phyloP scores from a whole-genome alignment of 2,329 filamentous ascomycete genomes.

The Whalleya microplaca region DNA sequence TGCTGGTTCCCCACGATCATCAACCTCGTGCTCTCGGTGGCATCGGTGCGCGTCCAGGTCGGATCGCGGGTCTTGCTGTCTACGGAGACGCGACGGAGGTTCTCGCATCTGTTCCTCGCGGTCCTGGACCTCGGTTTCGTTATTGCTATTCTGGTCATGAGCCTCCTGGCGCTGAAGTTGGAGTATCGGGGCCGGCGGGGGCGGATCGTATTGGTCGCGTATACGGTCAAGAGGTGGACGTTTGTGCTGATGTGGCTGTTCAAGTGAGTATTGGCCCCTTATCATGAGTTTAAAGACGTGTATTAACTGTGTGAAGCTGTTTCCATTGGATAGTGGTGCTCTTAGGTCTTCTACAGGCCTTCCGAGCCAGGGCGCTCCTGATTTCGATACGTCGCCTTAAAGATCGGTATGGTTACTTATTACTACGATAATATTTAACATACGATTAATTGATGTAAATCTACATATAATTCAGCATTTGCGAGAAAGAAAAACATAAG shows the following conservation, averaged over 20 bases:
- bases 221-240: not conserved
- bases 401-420: not conserved
- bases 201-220: not conserved
- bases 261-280: not conserved
- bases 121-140: not conserved
- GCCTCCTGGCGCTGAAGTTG: not conserved
- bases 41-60: not conserved
- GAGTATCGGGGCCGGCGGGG: not conserved
- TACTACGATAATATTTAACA: not conserved
- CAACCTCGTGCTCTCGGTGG: not conserved
- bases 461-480: too few species aligned
- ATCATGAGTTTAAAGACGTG: not conserved
- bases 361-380: not conserved
- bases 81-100: not conserved
- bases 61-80: not conserved
- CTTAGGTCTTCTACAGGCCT: not conserved
- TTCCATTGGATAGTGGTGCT: not conserved
- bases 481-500: too few species aligned
- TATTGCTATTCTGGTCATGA: not conserved
- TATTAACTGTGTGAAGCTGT: not conserved
- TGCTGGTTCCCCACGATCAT: not conserved
- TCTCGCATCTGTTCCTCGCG: not conserved
- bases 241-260: not conserved
- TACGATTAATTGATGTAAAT: not conserved
- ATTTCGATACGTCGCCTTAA: not conserved